Percentiles rank a stretch among this genome's conserved stretches.
phyloP scores from a whole-genome alignment of 1,284 basidiomycete species.

The Fistulina hepatica region DNA sequence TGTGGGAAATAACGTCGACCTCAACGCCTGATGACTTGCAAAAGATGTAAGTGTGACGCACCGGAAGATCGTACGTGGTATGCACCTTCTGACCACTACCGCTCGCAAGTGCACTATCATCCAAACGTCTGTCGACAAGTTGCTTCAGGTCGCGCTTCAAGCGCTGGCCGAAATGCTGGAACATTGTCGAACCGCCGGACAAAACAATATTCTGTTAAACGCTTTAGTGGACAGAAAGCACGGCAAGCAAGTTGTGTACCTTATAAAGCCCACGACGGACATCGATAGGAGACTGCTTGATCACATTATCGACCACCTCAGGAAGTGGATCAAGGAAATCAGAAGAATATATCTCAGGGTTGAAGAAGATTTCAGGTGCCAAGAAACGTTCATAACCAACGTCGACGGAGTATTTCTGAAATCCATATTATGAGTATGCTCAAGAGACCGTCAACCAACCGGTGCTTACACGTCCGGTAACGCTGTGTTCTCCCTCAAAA shows the following conservation, averaged over 20 bases:
- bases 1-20: conserved; percentile 97
- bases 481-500: conserved; percentile 87
- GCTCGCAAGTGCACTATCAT: conserved; percentile 64
- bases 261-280: conserved; percentile 92
- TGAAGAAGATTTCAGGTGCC: conserved; percentile 99
- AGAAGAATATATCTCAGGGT: conserved; percentile 96
- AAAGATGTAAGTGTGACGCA: conserved; percentile 6
- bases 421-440: conserved; percentile 2
- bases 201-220: conserved; percentile 76
- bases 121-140: conserved; percentile 85
- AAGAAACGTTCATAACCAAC: conserved; percentile 99
- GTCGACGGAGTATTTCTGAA: conserved; percentile 81
- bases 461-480: conserved; percentile 76
- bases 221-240: neutral
- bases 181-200: conserved; percentile 95
- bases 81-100: conserved; percentile 70
- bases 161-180: conserved; percentile 93
- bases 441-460: neutral
- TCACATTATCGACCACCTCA: conserved; percentile 93
- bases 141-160: conserved; percentile 93
- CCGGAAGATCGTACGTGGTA: conserved; percentile 6
- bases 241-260: conserved; percentile 29
- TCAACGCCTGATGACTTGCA: conserved; percentile 86
- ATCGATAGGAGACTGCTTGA: conserved; percentile 94
- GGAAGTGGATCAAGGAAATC: conserved; percentile 98